Conservation (phyloP, 179 eudicot species). For the Drosera spatulata region DNA sequence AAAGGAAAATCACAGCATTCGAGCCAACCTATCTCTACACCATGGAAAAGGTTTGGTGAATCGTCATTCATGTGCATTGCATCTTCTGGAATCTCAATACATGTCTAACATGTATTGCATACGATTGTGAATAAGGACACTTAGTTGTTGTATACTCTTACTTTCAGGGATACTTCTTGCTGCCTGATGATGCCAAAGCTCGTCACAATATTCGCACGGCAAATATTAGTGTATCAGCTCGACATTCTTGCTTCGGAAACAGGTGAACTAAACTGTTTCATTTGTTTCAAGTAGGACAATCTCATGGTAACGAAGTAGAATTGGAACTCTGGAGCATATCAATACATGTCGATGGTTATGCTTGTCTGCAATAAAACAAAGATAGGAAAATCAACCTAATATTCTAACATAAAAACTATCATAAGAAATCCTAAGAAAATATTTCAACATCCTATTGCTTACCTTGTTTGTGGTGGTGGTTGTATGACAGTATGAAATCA, state of each 20-base stretch:
- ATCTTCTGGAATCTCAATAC: background rate
- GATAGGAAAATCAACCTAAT: no score
- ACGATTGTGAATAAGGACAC: conserved; percentile 8
- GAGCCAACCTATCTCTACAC: conserved; percentile 90
- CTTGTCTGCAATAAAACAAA: no score
- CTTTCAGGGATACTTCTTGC: conserved; percentile 72
- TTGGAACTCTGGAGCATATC: no score
- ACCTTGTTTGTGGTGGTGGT: no score
- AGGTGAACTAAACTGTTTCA: conserved; percentile 34
- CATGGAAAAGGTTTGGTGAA: conserved; percentile 54
- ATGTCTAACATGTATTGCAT: background rate
- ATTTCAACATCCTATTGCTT: no score
- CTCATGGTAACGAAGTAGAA: no score
- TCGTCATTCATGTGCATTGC: background rate
- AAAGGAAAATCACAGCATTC: conserved; percentile 71
- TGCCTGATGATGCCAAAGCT: conserved; percentile 84
- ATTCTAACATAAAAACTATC: no score
- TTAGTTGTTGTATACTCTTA: conserved; percentile 4
- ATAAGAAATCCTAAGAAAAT: no score
- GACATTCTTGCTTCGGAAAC: conserved; percentile 92
- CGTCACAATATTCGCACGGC: conserved; percentile 61
- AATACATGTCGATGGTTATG: no score
- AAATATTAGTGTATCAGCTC: conserved; percentile 87
- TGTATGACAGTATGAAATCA: no score
- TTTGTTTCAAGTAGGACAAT: no score